Base-by-base conservation (phyloP, 805 yeast genomes). In the Candida suzukii region DNA sequence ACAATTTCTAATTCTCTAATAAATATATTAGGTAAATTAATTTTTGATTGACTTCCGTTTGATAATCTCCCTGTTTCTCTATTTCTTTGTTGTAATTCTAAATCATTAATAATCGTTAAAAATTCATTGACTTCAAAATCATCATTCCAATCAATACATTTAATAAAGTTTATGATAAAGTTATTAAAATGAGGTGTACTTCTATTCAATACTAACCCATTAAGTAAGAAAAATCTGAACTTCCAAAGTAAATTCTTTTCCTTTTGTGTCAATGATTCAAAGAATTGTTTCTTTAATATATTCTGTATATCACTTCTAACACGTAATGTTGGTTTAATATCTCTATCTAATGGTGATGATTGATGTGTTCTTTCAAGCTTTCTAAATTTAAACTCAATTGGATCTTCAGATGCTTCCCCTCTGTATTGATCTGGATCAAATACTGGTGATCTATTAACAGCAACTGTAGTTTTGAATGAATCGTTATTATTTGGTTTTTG, bases 191-290 rank as follows among this genome's bases (percentile, higher is more conserved):
- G 64, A 5, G 58, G 46, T 16, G 52, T 54, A 42, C 60, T 64
- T 17, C 57, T 57, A 41, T 58, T 59, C 22, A 58, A 38, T 8
- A 64, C 53, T 26, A 62, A 48, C 50, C 79, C 79, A 40, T 80
- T 73, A n/a, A 84, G 67, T 17, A 85, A 63, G 59, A 80, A 90
- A 62, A 85, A 93, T 41, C 98, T 66, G 61, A 83, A 91, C 59
- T 84, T 86, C 97, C 98, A 91, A 10, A 91, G 72, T 53, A 88
- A 62, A 48, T 88, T 87, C 64, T 84, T 87, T 50, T 91, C 96
- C 54, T 82, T 80, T 39, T 84, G 90, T 6, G 82, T 74, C 37
- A 93, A 67, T 49, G 80, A 84, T 40, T 85, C 85, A 35, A 87
- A 91, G 4, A 96, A 88, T 3, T 96, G 90, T 53, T 81, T 86